Evolutionary conservation across 2,329 filamentous ascomycete species (phyloP), one percentile per base, ranked within the genome.

Genomic region (Ophiostoma triangulosporum): DNA sequence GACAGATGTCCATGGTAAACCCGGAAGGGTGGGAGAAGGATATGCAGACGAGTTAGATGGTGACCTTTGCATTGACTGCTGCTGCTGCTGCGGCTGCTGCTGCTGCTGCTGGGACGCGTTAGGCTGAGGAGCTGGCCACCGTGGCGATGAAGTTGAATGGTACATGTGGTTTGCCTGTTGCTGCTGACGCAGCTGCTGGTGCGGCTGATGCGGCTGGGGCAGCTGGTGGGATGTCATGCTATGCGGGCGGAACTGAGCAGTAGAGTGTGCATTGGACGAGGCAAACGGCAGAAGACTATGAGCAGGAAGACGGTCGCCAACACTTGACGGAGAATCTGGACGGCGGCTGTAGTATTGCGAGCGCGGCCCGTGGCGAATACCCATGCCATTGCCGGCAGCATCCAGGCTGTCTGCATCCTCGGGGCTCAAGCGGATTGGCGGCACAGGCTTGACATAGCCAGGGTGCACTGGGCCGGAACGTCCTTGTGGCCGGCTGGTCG

Each of bases 51-150:
- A 22, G 24, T 15, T 8, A 6, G 40, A 22, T 12, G 40, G 40
- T 15, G 22, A 20, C 20, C n/a, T 17, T 15, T 53, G 22, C 9
- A 22, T 22, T 7, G 38, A 27, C 36, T 27, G 50, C 7, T 32
- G 36, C 36, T 33, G 50, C 17, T 51, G 50, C 33, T 49, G 51
- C 4, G 17, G 29, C 26, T 48, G 51, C 27, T 54, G 52, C 11
- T 46, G 32, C 14, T 50, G 36, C 29, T 52, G 50, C 4, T 38
- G 20, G n/a, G 22, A 20, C 20, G 35, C 38, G 20, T 11, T 24
- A 7, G 20, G 5, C 36, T 40, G 36, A 2, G 36, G 11, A 12
- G 36, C 36, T 24, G 38, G 12, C 38, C 38, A 43, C 20, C 38
- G 20, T 12, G 38, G 20, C 11, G 38, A 43, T 43, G 20, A 24